Evolutionary conservation across 2,329 filamentous ascomycete genomes (phyloP).

Genomic region (Coniochaeta prunicola): DNA sequence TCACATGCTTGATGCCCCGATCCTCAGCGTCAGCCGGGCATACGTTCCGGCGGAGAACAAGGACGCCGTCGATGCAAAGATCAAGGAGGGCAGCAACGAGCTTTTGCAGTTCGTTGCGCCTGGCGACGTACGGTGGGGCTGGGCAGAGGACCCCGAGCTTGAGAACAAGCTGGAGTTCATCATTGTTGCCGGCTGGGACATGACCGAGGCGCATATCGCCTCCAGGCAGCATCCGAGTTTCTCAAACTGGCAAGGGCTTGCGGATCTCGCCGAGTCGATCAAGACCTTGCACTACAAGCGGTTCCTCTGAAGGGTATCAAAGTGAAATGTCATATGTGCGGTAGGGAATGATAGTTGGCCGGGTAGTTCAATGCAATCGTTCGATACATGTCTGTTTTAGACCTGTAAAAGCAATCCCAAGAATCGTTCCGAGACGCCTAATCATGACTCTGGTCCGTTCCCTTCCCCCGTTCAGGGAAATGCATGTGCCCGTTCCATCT

Average conservation of each 20-base stretch:
- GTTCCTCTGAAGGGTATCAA: conserved; percentile 14
- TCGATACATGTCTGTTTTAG: conserved; percentile 17
- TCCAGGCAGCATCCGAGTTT: conserved; percentile 18
- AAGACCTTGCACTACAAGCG: conserved; percentile 24
- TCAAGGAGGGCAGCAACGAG: conserved; percentile 22
- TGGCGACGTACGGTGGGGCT: conserved; percentile 28
- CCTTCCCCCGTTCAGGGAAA: conserved; percentile 19
- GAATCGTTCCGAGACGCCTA: conserved; percentile 45
- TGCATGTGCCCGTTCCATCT: conserved; percentile 14
- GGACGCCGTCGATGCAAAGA: conserved; percentile 24
- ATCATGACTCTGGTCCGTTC: conserved; percentile 29
- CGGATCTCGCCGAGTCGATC: conserved; percentile 11
- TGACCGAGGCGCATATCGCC: conserved; percentile 24
- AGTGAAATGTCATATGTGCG: neutral
- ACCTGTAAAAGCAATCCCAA: conserved; percentile 37
- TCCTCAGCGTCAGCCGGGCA: conserved; percentile 30
- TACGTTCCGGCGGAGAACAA: conserved; percentile 22
- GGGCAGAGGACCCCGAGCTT: conserved; percentile 31
- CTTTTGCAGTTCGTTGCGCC: conserved; percentile 21
- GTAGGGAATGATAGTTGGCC: neutral
- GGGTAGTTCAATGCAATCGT: conserved; percentile 15
- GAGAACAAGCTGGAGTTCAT: conserved; percentile 29
- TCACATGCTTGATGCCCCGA: conserved; percentile 19
- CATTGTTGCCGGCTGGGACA: conserved; percentile 29
- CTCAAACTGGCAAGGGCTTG: conserved; percentile 15